Evolutionary conservation across 768 basidiomycete species (phyloP).

Genomic region (Nidularia sp.): DNA sequence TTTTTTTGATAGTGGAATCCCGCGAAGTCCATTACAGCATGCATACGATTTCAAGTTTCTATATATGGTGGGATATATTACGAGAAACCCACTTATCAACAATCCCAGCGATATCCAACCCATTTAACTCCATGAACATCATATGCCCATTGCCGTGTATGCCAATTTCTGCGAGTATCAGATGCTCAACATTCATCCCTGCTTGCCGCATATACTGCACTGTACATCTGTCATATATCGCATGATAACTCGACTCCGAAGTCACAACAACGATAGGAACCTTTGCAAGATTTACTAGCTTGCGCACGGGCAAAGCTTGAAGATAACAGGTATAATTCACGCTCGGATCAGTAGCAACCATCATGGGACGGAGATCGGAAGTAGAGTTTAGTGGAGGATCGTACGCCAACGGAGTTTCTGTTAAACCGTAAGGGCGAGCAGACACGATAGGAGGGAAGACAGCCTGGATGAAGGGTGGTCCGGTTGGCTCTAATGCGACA

Average conservation of each 20-base stretch:
- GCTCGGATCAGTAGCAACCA: slow-evolving; percentile 15
- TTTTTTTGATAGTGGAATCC: too few species aligned
- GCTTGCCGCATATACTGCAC: slow-evolving; percentile 39
- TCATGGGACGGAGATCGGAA: slow-evolving; percentile 25
- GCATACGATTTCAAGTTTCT: too few species aligned
- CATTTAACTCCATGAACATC: slow-evolving; percentile 55
- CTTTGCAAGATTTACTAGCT: slow-evolving; percentile 32
- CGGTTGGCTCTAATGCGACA: slow-evolving; percentile 44
- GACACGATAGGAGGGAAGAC: slow-evolving; percentile 30
- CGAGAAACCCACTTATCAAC: slow-evolving; percentile 21
- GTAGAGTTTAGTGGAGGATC: slow-evolving; percentile 35
- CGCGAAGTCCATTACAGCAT: too few species aligned
- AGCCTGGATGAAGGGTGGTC: slow-evolving; percentile 43
- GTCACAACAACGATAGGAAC: slow-evolving; percentile 46
- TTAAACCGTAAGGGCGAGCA: slow-evolving; percentile 43
- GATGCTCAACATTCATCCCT: slow-evolving; percentile 39
- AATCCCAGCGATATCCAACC: slow-evolving; percentile 31
- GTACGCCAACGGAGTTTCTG: slow-evolving; percentile 41
- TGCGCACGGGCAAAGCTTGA: slow-evolving; percentile 36
- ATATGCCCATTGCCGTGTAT: slow-evolving; percentile 53
- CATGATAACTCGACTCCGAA: slow-evolving; percentile 46
- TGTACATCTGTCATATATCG: slow-evolving; percentile 43
- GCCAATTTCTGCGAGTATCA: slow-evolving; percentile 34
- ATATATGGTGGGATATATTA: background rate
- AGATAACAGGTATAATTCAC: slow-evolving; percentile 33